These are phyloP conservation scores for Euphorbia lathyris DNA, from an alignment of 345 rosid species.

Conservation along the genomic window DNA sequence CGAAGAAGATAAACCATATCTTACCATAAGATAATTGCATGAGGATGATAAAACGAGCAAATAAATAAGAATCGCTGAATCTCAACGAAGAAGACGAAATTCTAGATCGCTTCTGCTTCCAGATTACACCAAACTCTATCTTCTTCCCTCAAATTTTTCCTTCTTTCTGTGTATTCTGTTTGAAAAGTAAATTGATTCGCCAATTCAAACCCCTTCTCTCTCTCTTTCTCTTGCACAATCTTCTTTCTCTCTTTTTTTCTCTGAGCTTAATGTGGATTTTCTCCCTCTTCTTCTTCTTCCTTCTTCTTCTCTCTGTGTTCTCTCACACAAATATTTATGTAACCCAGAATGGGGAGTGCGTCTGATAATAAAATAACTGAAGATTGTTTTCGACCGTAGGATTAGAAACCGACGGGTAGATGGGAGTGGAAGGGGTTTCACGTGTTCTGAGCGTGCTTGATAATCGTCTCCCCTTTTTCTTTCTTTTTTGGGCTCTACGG, in stretches of 20 bases:
- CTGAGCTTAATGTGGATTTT: neutral
- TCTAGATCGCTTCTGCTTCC: slow-evolving; percentile 10
- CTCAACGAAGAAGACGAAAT: neutral
- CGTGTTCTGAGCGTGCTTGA: neutral
- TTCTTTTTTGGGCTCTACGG: neutral
- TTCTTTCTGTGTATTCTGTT: neutral
- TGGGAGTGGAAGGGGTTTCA: neutral
- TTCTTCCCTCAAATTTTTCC: neutral
- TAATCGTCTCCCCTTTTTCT: too few species aligned
- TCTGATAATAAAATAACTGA: slow-evolving; percentile 9
- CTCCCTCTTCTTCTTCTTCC: neutral
- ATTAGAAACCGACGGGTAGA: slow-evolving; percentile 9
- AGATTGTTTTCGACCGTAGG: slow-evolving; percentile 6
- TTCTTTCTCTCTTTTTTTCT: neutral
- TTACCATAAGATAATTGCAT: slow-evolving; percentile 26
- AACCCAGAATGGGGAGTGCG: neutral
- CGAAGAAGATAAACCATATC: neutral
- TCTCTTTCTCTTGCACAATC: neutral
- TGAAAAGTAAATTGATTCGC: neutral
- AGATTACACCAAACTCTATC: neutral
- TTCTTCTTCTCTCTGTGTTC: neutral
- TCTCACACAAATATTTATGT: slow-evolving; percentile 8
- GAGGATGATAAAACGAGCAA: too few species aligned
- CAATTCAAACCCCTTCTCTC: neutral
- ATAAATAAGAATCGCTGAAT: too few species aligned